Conservation (phyloP, 371 early-diverging fungal species). For the Mortierella sp. region DNA sequence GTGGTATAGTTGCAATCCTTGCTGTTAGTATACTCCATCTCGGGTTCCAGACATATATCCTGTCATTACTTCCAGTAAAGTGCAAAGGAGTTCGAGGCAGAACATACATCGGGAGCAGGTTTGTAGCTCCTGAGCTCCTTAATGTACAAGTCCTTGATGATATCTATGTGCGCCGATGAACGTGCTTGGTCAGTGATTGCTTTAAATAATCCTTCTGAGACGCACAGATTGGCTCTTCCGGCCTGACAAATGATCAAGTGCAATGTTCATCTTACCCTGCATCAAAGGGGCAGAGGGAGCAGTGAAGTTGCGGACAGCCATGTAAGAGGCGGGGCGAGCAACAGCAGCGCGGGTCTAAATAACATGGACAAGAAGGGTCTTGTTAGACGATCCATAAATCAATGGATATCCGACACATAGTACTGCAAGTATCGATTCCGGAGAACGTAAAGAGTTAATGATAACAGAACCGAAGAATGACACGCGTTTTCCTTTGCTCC, state of each 20-base stretch:
- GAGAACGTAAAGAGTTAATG: too few species aligned
- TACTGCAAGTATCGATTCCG: too few species aligned
- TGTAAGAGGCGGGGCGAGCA: constrained; percentile 44
- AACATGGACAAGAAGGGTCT: too few species aligned
- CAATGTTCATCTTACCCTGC: constrained; percentile 31
- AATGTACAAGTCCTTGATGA: constrained; percentile 54
- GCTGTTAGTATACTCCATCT: not conserved
- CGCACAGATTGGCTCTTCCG: too few species aligned
- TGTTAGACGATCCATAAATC: too few species aligned
- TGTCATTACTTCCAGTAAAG: not conserved
- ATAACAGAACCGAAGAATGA: too few species aligned
- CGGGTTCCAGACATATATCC: not conserved
- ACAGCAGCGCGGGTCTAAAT: constrained; percentile 38
- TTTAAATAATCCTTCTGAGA: too few species aligned
- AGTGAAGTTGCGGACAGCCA: constrained; percentile 56
- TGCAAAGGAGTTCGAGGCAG: not conserved
- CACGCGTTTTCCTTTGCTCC: too few species aligned
- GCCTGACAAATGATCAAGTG: too few species aligned
- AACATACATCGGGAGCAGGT: constrained; percentile 47
- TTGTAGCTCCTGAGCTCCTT: constrained; percentile 53
- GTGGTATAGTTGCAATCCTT: not conserved
- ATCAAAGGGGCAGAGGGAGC: constrained; percentile 51
- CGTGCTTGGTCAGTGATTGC: not conserved
- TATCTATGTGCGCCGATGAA: constrained; percentile 18
- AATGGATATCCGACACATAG: too few species aligned